Conservation (phyloP, 805 yeast species). For the Nakazawaea ernobii region DNA sequence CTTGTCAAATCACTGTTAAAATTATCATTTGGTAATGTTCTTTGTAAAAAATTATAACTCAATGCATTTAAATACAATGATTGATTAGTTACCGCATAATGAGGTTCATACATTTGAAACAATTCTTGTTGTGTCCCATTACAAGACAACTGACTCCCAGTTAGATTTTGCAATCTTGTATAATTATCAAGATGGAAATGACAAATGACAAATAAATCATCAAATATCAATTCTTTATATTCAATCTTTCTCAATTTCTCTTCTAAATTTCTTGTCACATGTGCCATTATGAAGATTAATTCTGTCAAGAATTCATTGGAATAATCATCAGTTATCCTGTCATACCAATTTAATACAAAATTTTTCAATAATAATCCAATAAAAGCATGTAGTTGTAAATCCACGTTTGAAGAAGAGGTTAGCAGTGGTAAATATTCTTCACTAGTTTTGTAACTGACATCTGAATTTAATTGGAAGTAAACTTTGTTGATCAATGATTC, state of each 20-base stretch:
- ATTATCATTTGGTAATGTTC: conserved; percentile 36
- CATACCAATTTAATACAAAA: conserved; percentile 44
- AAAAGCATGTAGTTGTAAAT: conserved; percentile 39
- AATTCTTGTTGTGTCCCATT: conserved; percentile 18
- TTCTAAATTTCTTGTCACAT: conserved; percentile 33
- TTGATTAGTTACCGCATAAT: conserved; percentile 14
- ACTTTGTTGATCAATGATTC: conserved; percentile 14
- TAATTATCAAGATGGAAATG: conserved; percentile 30
- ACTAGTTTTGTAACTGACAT: background rate
- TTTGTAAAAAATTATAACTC: conserved; percentile 26
- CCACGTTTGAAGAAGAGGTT: conserved; percentile 33
- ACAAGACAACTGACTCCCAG: background rate
- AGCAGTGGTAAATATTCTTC: conserved; percentile 30
- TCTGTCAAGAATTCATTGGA: conserved; percentile 32
- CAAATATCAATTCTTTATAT: conserved; percentile 31
- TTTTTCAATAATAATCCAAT: conserved; percentile 39
- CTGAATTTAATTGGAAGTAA: conserved; percentile 5
- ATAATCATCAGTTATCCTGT: conserved; percentile 31
- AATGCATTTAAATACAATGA: conserved; percentile 29
- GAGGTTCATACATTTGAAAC: conserved; percentile 28
- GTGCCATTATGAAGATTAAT: conserved; percentile 31
- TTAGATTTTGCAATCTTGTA: conserved; percentile 20
- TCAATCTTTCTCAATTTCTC: conserved; percentile 26
- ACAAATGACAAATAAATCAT: conserved; percentile 37
- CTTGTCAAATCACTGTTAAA: conserved; percentile 31